Evolutionary conservation across 768 basidiomycete genomes (phyloP).

Genomic region (Neoboletus subvelutipes): DNA sequence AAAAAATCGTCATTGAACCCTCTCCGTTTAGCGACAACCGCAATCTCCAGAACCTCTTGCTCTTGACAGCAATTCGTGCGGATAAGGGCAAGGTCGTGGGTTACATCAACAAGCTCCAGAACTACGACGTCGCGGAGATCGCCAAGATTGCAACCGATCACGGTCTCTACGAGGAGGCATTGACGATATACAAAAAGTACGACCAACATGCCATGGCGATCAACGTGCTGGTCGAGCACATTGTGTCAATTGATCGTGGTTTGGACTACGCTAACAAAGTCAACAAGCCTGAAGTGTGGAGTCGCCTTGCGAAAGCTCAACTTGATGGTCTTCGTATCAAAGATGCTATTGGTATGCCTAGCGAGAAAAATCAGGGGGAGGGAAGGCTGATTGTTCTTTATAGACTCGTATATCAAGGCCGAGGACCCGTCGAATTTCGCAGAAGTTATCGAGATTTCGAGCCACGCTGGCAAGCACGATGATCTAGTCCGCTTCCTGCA

Average conservation of each 20-base stretch:
- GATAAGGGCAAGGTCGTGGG: constrained; percentile 98
- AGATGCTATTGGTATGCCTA: constrained; percentile 84
- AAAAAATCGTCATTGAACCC: constrained; percentile 97
- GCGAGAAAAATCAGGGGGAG: background rate
- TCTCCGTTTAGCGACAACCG: constrained; percentile 98
- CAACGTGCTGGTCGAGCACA: constrained; percentile 96
- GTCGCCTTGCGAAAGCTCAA: constrained; percentile 96
- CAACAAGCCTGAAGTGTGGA: constrained; percentile 96
- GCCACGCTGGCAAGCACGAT: constrained; percentile 87
- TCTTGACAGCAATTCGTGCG: constrained; percentile 94
- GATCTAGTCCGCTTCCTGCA: constrained; percentile 96
- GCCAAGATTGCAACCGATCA: constrained; percentile 97
- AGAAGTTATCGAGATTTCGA: constrained; percentile 95
- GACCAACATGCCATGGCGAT: constrained; percentile 95
- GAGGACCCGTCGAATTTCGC: constrained; percentile 91
- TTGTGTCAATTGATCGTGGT: constrained; percentile 96
- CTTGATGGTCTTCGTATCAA: constrained; percentile 97
- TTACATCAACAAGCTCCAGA: constrained; percentile 96
- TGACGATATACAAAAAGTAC: constrained; percentile 97
- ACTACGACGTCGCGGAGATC: constrained; percentile 93
- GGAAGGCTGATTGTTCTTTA: constrained; percentile 2
- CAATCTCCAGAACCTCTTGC: constrained; percentile 91
- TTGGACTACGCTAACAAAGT: constrained; percentile 95
- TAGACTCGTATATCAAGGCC: constrained; percentile 97
- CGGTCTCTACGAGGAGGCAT: constrained; percentile 91